Evolutionary conservation across 192 early-diverging fungal species (phyloP).

Genomic region (Mortierella claussenii): DNA sequence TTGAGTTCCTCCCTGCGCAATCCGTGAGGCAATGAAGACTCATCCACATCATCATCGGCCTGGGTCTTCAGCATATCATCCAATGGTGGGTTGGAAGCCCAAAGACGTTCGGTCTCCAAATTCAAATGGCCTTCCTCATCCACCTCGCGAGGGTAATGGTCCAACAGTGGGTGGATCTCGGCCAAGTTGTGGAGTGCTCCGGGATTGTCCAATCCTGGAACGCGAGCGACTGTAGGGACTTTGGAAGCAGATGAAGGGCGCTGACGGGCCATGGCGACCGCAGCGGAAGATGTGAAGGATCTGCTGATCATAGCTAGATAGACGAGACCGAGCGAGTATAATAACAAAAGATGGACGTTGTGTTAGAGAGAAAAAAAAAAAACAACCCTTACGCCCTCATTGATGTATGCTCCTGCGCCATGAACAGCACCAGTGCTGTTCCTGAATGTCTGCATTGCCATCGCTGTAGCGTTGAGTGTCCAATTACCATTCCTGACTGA

Average conservation of each 20-base stretch:
- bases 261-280: slow-evolving; percentile 42
- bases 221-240: slow-evolving; percentile 14
- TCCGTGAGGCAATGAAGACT: slow-evolving; percentile 51
- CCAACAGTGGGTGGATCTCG: slow-evolving; percentile 47
- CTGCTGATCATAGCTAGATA: slow-evolving; percentile 30
- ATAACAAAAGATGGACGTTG: no score
- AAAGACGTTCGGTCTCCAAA: slow-evolving; percentile 24
- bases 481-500: slow-evolving; percentile 39
- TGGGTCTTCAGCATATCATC: slow-evolving; percentile 51
- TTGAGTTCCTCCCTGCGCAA: slow-evolving; percentile 65
- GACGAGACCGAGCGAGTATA: no score
- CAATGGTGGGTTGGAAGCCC: slow-evolving; percentile 39
- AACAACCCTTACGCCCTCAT: no score
- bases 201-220: slow-evolving; percentile 22
- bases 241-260: slow-evolving; percentile 17
- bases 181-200: slow-evolving; percentile 36
- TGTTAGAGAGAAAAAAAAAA: no score
- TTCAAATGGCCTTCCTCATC: slow-evolving; percentile 30
- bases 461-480: neutral
- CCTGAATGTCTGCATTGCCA: no score
- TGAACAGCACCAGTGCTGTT: no score
- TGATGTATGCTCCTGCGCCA: no score
- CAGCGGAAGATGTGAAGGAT: slow-evolving; percentile 28
- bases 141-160: slow-evolving; percentile 45
- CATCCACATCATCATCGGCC: slow-evolving; percentile 46